These are phyloP conservation scores for Lactarius indigo DNA, from an alignment of 768 basidiomycete species.

Conservation along the genomic window DNA sequence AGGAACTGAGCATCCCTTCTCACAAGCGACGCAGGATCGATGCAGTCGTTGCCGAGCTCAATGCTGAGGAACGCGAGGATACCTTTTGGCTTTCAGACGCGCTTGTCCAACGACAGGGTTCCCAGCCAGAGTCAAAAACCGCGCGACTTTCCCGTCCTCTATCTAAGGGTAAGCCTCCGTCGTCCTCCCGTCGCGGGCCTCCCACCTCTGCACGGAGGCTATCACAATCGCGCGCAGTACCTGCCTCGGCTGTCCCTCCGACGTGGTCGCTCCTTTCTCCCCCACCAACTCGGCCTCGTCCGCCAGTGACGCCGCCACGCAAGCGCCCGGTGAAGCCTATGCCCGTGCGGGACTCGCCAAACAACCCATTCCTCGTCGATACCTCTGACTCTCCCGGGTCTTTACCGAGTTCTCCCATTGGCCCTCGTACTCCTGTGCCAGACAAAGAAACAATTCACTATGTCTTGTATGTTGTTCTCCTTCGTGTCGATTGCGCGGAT, in stretches of 20 bases:
- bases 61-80: conserved; percentile 24
- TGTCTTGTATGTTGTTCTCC: conserved; percentile 22
- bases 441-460: conserved; percentile 24
- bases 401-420: conserved; percentile 23
- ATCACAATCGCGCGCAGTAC: conserved; percentile 23
- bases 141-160: conserved; percentile 13
- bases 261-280: conserved; percentile 26
- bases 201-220: conserved; percentile 21
- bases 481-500: neutral
- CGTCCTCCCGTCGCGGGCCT: conserved; percentile 18
- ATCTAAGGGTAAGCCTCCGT: conserved; percentile 14
- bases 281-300: conserved; percentile 24
- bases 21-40: conserved; percentile 26
- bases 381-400: conserved; percentile 19
- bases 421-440: conserved; percentile 20
- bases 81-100: conserved; percentile 22
- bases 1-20: neutral
- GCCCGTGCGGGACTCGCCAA: conserved; percentile 27
- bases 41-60: conserved; percentile 22
- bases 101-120: neutral
- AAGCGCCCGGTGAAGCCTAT: conserved; percentile 13
- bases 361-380: conserved; percentile 26
- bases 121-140: conserved; percentile 16
- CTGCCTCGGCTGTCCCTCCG: conserved; percentile 9
- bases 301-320: conserved; percentile 22